Conservation (phyloP, 2,329 filamentous ascomycete genomes). For the Helotiales sp. region DNA sequence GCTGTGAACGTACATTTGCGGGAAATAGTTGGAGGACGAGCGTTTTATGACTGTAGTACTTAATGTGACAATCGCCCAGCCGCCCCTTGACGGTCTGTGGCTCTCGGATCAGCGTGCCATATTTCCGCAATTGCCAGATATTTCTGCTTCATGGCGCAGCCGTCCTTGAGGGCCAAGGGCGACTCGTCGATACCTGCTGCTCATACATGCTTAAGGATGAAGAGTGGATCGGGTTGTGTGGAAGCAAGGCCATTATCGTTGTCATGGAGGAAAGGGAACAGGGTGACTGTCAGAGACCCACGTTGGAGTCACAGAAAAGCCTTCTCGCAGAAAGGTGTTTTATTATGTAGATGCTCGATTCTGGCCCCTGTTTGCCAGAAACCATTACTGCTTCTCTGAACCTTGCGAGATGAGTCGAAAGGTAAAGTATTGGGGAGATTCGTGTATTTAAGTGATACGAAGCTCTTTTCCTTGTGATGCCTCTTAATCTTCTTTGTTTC, state of each 20-base stretch:
- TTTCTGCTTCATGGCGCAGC: conserved; percentile 19
- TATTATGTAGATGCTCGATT: conserved; percentile 5
- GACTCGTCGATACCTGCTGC: conserved; percentile 18
- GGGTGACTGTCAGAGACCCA: conserved; percentile 13
- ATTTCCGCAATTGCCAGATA: conserved; percentile 23
- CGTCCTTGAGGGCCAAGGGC: conserved; percentile 15
- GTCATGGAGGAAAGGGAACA: conserved; percentile 19
- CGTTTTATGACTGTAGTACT: no score
- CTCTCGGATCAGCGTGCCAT: conserved; percentile 11
- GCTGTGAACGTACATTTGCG: no score
- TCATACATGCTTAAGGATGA: conserved; percentile 20
- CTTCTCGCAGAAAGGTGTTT: conserved; percentile 13
- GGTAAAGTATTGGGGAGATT: no score
- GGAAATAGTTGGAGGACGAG: no score
- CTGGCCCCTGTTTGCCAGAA: conserved; percentile 6
- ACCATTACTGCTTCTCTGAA: background rate
- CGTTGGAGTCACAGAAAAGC: conserved; percentile 13
- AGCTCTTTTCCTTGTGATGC: no score
- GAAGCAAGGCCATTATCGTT: conserved; percentile 12
- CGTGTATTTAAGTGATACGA: no score
- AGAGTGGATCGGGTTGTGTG: conserved; percentile 18
- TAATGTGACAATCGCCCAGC: background rate
- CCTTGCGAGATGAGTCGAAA: background rate
- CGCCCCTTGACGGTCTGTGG: background rate
- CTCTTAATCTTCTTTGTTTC: no score